phyloP scores from a whole-genome alignment of 257 asterid species.

The Scutellaria barbata region DNA sequence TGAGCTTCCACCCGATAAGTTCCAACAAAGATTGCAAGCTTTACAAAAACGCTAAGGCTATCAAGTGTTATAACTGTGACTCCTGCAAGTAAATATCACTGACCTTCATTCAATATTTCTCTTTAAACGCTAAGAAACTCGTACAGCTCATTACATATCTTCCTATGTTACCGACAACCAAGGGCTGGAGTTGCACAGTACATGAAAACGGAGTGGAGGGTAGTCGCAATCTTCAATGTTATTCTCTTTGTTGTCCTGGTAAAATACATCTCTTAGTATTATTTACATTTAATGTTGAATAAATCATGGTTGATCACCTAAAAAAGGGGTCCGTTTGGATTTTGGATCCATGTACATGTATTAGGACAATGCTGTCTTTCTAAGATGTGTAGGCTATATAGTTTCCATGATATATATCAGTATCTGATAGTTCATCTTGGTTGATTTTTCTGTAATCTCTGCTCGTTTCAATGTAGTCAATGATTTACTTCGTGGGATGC shows the following conservation, averaged over 20 bases:
- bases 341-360: no score
- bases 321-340: background rate
- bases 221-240: constrained; percentile 83
- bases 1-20: constrained; percentile 79
- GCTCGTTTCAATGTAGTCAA: constrained; percentile 51
- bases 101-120: constrained; percentile 8
- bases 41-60: constrained; percentile 69
- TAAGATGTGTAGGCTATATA: no score
- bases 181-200: constrained; percentile 98
- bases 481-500: constrained; percentile 85
- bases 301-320: no score
- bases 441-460: background rate
- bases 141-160: constrained; percentile 19
- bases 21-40: constrained; percentile 78
- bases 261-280: constrained; percentile 29
- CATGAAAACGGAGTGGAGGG: constrained; percentile 97
- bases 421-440: background rate
- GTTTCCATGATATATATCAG: background rate
- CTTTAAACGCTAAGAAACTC: constrained; percentile 23
- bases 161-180: constrained; percentile 27
- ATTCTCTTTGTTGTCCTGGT: constrained; percentile 83
- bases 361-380: no score
- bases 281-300: background rate
- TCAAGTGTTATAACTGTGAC: constrained; percentile 87
- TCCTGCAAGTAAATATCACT: constrained; percentile 78